These are phyloP conservation scores for Saccharomyces kudriavzevii DNA, from an alignment of 805 yeast genomes.

Conservation along the genomic window DNA sequence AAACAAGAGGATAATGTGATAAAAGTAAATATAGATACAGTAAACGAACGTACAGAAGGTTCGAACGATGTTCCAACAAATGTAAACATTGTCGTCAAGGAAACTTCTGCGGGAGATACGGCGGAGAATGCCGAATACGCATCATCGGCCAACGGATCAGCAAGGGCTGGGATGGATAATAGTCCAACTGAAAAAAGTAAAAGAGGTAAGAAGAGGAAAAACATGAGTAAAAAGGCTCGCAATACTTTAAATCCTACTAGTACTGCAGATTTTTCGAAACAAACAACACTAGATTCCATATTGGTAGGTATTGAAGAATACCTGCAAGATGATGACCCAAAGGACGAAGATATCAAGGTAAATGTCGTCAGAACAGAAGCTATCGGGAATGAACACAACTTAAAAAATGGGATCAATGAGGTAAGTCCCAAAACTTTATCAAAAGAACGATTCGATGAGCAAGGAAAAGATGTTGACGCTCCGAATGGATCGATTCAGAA, in stretches of 20 bases:
- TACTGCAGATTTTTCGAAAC: conserved; percentile 3
- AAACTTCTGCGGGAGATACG: neutral
- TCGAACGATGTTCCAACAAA: neutral
- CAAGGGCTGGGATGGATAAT: neutral
- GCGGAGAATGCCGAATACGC: neutral
- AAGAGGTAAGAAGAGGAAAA: neutral
- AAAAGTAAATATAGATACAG: neutral
- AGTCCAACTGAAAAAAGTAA: neutral
- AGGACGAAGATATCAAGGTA: conserved; percentile 5
- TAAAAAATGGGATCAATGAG: neutral
- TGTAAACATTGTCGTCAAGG: neutral
- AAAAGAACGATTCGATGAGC: neutral
- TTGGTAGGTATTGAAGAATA: conserved; percentile 24
- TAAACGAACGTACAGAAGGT: neutral
- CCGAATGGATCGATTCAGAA: neutral
- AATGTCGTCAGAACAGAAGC: conserved; percentile 5
- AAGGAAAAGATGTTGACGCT: neutral
- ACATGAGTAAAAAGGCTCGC: neutral
- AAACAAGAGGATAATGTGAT: neutral
- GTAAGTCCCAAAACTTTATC: neutral
- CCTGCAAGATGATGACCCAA: conserved; percentile 8
- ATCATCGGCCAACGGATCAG: neutral
- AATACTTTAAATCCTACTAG: neutral
- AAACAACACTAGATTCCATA: conserved; percentile 10
- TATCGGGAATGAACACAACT: neutral